Percentiles rank a stretch among this genome's conserved stretches.
phyloP scores from a whole-genome alignment of 2,329 filamentous ascomycete genomes.

The Penicillium sp. region DNA sequence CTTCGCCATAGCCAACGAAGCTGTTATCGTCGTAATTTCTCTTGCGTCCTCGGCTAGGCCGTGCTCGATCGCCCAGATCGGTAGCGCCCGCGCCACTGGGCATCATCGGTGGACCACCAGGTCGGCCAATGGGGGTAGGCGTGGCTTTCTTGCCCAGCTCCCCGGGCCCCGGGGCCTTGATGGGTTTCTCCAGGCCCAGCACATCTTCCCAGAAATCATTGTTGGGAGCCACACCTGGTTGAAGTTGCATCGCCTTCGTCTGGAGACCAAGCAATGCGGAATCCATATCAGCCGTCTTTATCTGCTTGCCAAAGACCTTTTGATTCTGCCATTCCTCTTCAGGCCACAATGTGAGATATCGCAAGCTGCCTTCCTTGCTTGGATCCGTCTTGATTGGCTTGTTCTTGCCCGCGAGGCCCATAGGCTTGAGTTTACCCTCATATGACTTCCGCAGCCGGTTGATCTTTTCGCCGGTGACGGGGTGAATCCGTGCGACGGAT shows the following conservation, averaged over 20 bases:
- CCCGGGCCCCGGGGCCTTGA: constrained; percentile 28
- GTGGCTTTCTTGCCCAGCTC: constrained; percentile 28
- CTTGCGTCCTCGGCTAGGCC: constrained; percentile 44
- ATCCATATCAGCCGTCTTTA: constrained; percentile 39
- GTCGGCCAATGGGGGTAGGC: constrained; percentile 20
- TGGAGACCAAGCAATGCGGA: constrained; percentile 39
- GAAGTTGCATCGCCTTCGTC: constrained; percentile 43
- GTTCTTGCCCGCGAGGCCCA: constrained; percentile 44
- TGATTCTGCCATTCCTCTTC: constrained; percentile 48
- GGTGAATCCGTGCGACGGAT: constrained; percentile 55
- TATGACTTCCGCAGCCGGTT: constrained; percentile 56
- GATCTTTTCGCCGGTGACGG: constrained; percentile 58
- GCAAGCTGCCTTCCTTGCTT: constrained; percentile 33
- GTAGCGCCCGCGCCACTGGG: constrained; percentile 20
- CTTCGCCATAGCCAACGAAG: constrained; percentile 48
- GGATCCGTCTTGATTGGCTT: constrained; percentile 43
- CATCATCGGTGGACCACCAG: constrained; percentile 23
- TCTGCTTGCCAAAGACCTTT: constrained; percentile 43
- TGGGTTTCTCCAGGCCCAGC: constrained; percentile 43
- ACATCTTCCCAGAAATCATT: constrained; percentile 46
- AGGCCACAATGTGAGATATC: constrained; percentile 42
- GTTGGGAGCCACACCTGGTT: constrained; percentile 42
- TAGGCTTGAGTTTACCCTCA: constrained; percentile 45
- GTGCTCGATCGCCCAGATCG: constrained; percentile 29
- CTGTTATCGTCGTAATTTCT: constrained; percentile 48